phyloP scores from a whole-genome alignment of 208 protist species.

The Acanthamoeba triangularis region DNA sequence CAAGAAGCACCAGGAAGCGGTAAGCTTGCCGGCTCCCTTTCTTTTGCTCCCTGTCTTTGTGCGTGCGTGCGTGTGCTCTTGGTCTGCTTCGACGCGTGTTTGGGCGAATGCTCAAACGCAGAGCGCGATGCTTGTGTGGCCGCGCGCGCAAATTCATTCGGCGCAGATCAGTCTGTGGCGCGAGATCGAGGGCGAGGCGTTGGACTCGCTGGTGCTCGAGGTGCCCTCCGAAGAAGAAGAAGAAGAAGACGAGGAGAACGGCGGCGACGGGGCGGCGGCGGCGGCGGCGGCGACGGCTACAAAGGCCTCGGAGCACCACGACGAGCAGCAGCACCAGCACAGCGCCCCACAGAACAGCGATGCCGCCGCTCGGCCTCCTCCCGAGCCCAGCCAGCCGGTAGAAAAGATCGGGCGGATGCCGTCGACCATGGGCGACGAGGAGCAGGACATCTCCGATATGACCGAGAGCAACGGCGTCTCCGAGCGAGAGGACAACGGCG shows the following conservation, averaged over 20 bases:
- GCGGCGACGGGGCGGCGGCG: background rate
- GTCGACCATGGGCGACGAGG: background rate
- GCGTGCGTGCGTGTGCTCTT: background rate
- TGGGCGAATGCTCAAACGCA: background rate
- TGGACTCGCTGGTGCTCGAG: constrained; percentile 51
- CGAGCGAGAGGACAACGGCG: background rate
- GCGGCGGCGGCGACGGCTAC: too few species aligned
- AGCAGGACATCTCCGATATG: constrained; percentile 32
- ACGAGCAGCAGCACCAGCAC: background rate
- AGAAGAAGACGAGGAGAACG: background rate
- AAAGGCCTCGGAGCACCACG: background rate
- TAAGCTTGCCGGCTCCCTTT: background rate
- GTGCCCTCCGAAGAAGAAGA: constrained; percentile 40
- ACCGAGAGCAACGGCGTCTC: constrained; percentile 28
- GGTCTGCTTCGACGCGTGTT: too few species aligned
- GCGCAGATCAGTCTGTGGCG: constrained; percentile 46
- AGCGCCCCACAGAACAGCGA: too few species aligned
- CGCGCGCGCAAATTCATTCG: background rate
- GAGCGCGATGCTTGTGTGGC: background rate
- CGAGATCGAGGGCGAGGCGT: constrained; percentile 43
- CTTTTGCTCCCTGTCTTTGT: background rate
- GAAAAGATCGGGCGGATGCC: background rate
- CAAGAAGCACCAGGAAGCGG: constrained; percentile 30
- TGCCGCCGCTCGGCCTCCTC: too few species aligned
- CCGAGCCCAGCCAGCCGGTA: background rate